These are phyloP conservation scores for Tephrocybe sp. DNA, from an alignment of 768 basidiomycete genomes.

Conservation along the genomic window DNA sequence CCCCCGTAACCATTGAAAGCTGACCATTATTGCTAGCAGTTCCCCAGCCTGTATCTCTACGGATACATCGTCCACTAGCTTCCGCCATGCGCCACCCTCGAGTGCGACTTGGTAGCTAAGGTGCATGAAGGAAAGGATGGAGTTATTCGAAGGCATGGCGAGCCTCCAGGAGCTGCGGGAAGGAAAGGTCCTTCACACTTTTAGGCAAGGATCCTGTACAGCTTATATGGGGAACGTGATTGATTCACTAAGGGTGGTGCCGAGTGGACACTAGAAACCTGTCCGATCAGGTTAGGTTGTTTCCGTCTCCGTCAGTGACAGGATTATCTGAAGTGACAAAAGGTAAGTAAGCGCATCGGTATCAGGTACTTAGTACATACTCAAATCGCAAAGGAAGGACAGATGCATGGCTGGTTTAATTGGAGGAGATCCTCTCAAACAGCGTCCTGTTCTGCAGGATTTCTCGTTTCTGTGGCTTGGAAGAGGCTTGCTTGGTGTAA, in stretches of 20 bases:
- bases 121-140: slow-evolving; percentile 32
- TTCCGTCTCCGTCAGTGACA: neutral
- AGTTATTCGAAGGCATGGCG: slow-evolving; percentile 13
- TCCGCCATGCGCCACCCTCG: slow-evolving; percentile 25
- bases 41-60: slow-evolving; percentile 38
- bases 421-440: no score
- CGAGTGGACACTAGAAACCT: neutral
- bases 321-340: no score
- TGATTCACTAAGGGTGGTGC: neutral
- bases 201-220: neutral
- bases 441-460: no score
- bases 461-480: no score
- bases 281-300: neutral
- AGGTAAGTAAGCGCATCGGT: no score
- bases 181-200: neutral
- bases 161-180: neutral
- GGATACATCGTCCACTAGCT: slow-evolving; percentile 40
- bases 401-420: no score
- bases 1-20: slow-evolving; percentile 1
- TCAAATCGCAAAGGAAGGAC: no score
- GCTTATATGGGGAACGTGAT: neutral
- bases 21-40: slow-evolving; percentile 43
- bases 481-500: no score
- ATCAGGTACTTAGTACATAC: no score
- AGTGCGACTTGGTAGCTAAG: slow-evolving; percentile 31